Conservation (phyloP, 129 eudicot genomes). For the Escallonia herrerae region DNA sequence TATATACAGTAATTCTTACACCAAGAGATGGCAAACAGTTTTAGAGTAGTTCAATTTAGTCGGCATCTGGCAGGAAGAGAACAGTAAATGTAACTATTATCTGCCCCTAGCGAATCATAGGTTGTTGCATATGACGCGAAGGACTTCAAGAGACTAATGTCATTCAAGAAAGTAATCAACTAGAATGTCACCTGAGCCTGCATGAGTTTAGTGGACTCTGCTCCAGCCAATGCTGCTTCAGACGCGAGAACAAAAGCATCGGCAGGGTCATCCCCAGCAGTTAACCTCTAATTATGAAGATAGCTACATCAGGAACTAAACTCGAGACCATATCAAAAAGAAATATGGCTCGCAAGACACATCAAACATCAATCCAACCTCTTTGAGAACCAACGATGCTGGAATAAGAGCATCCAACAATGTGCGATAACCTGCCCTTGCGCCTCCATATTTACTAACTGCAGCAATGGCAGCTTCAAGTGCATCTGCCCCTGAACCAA, state of each 20-base stretch:
- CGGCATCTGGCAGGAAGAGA: too few relatives aligned
- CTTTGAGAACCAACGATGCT: slow-evolving; percentile 57
- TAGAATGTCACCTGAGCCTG: slow-evolving; percentile 60
- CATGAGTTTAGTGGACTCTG: slow-evolving; percentile 83
- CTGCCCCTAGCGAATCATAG: too few relatives aligned
- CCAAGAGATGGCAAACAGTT: too few relatives aligned
- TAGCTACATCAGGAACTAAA: slow-evolving; percentile 1
- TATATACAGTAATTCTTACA: too few relatives aligned
- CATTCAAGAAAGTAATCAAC: neutral
- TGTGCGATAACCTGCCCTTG: slow-evolving; percentile 89
- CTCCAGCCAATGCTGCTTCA: slow-evolving; percentile 84
- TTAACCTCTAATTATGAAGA: slow-evolving; percentile 48
- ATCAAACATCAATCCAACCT: slow-evolving; percentile 32
- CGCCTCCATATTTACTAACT: slow-evolving; percentile 89
- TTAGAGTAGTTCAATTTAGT: too few relatives aligned
- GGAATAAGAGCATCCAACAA: slow-evolving; percentile 90
- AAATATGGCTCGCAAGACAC: neutral
- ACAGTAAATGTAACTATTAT: too few relatives aligned
- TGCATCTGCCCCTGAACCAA: slow-evolving; percentile 76
- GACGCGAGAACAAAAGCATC: slow-evolving; percentile 76
- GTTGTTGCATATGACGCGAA: too few relatives aligned
- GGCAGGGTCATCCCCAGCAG: slow-evolving; percentile 65
- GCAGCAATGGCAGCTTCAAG: slow-evolving; percentile 89
- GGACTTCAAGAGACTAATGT: too few relatives aligned
- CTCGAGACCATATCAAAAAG: neutral